Percentiles rank a stretch among this genome's conserved stretches.
Conservation (phyloP, 1,284 basidiomycete species). For the Mrakiaceae sp. region DNA sequence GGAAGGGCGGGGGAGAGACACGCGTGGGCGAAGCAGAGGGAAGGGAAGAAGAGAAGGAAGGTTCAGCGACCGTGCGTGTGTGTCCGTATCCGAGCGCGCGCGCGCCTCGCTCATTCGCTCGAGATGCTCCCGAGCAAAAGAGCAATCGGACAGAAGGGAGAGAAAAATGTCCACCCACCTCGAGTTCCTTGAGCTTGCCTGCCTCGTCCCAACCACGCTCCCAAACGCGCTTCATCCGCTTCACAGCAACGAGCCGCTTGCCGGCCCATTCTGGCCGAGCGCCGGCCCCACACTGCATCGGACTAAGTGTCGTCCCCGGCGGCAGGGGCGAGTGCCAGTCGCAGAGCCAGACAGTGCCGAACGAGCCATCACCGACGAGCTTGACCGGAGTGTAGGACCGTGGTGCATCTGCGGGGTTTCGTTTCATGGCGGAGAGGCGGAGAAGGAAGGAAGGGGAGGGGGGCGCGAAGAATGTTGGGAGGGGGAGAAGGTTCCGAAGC, state of each 20-base stretch:
- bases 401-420: constrained; percentile 19
- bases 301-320: constrained; percentile 70
- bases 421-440: background rate
- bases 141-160: constrained; percentile 14
- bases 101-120: constrained; percentile 18
- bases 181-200: constrained; percentile 86
- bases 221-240: constrained; percentile 97
- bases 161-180: constrained; percentile 46
- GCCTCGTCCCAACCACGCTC: constrained; percentile 97
- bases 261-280: constrained; percentile 88
- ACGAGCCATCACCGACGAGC: constrained; percentile 88
- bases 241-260: constrained; percentile 91
- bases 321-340: constrained; percentile 97
- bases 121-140: constrained; percentile 15
- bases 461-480: background rate
- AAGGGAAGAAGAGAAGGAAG: constrained; percentile 3
- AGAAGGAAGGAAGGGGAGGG: background rate
- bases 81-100: constrained; percentile 11
- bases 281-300: constrained; percentile 69
- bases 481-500: background rate
- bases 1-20: too few relatives aligned
- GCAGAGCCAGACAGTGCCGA: constrained; percentile 95
- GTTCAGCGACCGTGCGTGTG: background rate
- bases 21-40: background rate
- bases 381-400: constrained; percentile 52